These are phyloP conservation scores for Cryptosporidium ryanae DNA, from an alignment of 169 alveolate species.

Conservation along the genomic window DNA sequence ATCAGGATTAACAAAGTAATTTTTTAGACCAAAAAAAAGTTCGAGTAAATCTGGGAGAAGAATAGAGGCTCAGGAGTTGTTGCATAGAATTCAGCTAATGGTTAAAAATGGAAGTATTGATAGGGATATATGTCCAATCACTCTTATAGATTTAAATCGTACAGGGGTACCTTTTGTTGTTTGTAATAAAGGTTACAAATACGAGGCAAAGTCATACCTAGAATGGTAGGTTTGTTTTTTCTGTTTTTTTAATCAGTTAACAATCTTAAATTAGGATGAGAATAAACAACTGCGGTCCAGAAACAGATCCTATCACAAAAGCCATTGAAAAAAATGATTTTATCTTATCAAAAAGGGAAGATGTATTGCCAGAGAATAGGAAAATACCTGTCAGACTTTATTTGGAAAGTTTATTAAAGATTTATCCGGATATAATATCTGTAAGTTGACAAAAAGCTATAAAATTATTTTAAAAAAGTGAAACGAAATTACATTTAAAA, in stretches of 20 bases:
- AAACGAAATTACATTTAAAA: neutral
- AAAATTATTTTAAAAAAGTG: neutral
- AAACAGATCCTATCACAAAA: slow-evolving; percentile 65
- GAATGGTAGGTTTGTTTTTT: slow-evolving; percentile 32
- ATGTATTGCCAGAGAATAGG: slow-evolving; percentile 31
- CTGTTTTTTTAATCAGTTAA: neutral
- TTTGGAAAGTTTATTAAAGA: slow-evolving; percentile 35
- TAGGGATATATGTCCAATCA: slow-evolving; percentile 53
- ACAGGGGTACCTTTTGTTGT: slow-evolving; percentile 67
- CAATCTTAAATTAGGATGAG: slow-evolving; percentile 45
- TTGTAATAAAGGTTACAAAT: slow-evolving; percentile 52
- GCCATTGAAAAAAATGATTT: slow-evolving; percentile 65
- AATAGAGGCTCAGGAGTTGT: slow-evolving; percentile 47
- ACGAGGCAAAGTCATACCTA: slow-evolving; percentile 56
- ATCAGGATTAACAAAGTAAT: neutral
- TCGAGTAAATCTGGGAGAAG: slow-evolving; percentile 37
- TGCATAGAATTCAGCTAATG: slow-evolving; percentile 50
- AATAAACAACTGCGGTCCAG: slow-evolving; percentile 69
- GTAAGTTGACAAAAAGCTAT: slow-evolving; percentile 26
- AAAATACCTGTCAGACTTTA: slow-evolving; percentile 44
- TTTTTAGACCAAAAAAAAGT: slow-evolving; percentile 41
- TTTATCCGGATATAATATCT: slow-evolving; percentile 53
- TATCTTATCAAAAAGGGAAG: slow-evolving; percentile 44
- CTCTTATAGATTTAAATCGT: slow-evolving; percentile 52
- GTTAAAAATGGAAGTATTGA: slow-evolving; percentile 62